Conservation (phyloP, 805 yeast genomes). For the Soucietia sequanensis region DNA sequence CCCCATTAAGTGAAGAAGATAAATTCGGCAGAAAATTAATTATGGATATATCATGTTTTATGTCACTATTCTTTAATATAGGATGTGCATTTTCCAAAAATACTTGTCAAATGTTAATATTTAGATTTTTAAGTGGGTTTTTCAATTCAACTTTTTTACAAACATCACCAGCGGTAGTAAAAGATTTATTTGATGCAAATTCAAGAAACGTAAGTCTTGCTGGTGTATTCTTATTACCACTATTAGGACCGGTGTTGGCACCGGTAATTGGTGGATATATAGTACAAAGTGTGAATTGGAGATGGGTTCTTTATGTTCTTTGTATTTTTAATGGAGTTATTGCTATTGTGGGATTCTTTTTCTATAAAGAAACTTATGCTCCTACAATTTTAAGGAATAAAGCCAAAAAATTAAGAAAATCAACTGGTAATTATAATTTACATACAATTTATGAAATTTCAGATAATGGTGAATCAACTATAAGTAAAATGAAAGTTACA, state of each 20-base stretch:
- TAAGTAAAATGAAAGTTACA: slow-evolving; percentile 20
- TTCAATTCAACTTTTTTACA: slow-evolving; percentile 39
- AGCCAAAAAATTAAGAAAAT: slow-evolving; percentile 26
- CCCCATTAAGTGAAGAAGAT: slow-evolving; percentile 39
- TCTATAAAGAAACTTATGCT: slow-evolving; percentile 35
- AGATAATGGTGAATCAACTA: slow-evolving; percentile 22
- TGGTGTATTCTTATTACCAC: slow-evolving; percentile 35
- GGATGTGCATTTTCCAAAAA: slow-evolving; percentile 35
- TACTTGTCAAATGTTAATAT: slow-evolving; percentile 31
- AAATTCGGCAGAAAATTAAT: slow-evolving; percentile 34
- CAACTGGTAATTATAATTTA: slow-evolving; percentile 34
- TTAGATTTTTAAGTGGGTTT: slow-evolving; percentile 35
- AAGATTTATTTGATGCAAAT: slow-evolving; percentile 35
- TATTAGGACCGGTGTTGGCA: slow-evolving; percentile 38
- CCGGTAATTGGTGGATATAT: slow-evolving; percentile 38
- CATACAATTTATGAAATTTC: slow-evolving; percentile 40
- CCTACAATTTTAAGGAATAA: slow-evolving; percentile 30
- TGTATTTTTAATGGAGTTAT: slow-evolving; percentile 34
- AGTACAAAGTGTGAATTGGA: slow-evolving; percentile 30
- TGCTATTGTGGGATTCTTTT: slow-evolving; percentile 28
- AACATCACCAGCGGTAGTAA: slow-evolving; percentile 39
- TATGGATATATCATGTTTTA: slow-evolving; percentile 33
- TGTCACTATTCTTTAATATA: slow-evolving; percentile 31
- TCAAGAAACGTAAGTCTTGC: slow-evolving; percentile 35
- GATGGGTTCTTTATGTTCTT: slow-evolving; percentile 37